Evolutionary conservation across 495 filamentous ascomycete species (phyloP).

Genomic region (Hypoxylon fuscum): DNA sequence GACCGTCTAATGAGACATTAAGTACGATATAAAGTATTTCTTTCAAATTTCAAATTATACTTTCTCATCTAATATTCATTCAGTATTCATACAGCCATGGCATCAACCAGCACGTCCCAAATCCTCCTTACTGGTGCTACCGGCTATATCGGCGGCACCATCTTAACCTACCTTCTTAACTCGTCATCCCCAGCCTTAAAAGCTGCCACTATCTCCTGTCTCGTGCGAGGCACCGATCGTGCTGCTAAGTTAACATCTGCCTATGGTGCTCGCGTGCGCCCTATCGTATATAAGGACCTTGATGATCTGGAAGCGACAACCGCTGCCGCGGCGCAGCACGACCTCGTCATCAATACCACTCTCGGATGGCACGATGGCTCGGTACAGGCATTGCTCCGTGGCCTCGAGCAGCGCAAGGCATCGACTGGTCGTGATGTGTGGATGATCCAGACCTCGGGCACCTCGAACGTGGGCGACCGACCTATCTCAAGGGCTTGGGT

Average conservation of each 20-base stretch:
- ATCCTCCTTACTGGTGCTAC: conserved; percentile 44
- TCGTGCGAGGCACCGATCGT: conserved; percentile 33
- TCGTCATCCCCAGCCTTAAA: conserved; percentile 24
- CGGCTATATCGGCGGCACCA: conserved; percentile 43
- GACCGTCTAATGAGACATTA: no score
- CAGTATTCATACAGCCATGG: conserved; percentile 21
- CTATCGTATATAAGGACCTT: conserved; percentile 35
- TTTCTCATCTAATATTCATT: no score
- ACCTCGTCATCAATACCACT: conserved; percentile 54
- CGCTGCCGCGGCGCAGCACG: conserved; percentile 47
- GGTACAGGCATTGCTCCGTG: conserved; percentile 47
- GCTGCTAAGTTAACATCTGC: conserved; percentile 20
- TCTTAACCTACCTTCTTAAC: conserved; percentile 31
- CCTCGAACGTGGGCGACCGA: conserved; percentile 57
- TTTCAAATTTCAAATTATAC: no score
- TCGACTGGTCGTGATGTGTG: conserved; percentile 39
- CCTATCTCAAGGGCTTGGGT: conserved; percentile 48
- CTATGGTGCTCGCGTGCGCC: conserved; percentile 34
- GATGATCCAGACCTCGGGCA: conserved; percentile 59
- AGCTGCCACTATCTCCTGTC: conserved; percentile 20
- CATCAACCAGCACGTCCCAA: conserved; percentile 23
- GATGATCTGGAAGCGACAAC: conserved; percentile 46
- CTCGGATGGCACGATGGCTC: conserved; percentile 43
- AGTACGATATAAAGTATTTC: no score
- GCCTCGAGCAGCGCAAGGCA: conserved; percentile 48